phyloP scores from a whole-genome alignment of 805 yeast species.

The Nakazawaea ambrosiae region DNA sequence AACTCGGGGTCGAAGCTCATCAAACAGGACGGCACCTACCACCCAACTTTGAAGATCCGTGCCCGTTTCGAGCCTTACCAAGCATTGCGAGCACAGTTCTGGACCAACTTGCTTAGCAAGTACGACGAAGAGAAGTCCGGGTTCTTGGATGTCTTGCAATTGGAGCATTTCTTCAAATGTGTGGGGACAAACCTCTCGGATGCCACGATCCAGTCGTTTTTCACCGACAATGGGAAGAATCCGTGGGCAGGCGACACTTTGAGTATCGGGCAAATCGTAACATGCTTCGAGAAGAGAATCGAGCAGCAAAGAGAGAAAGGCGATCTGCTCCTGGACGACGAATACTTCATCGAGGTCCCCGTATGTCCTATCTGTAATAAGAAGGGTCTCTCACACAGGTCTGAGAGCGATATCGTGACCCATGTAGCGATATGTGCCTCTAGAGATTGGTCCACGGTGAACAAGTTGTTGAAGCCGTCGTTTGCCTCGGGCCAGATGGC shows the following conservation, averaged over 20 bases:
- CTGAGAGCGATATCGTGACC: conserved; percentile 65
- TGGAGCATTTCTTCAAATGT: conserved; percentile 57
- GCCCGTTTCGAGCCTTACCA: conserved; percentile 64
- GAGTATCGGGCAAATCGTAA: conserved; percentile 37
- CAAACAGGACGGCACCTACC: conserved; percentile 29
- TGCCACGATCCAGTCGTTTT: conserved; percentile 47
- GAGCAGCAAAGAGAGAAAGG: conserved; percentile 8
- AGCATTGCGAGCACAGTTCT: conserved; percentile 57
- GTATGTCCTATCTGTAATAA: conserved; percentile 74
- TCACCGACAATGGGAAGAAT: conserved; percentile 35
- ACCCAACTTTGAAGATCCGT: conserved; percentile 51
- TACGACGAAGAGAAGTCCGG: conserved; percentile 38
- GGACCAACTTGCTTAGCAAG: conserved; percentile 56
- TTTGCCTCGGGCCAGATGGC: conserved; percentile 81
- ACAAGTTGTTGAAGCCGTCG: conserved; percentile 53
- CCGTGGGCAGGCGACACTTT: conserved; percentile 50
- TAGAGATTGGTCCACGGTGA: conserved; percentile 66
- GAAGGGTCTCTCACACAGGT: conserved; percentile 44
- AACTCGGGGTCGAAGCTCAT: conserved; percentile 24
- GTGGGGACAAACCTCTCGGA: conserved; percentile 51
- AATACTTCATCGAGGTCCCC: conserved; percentile 4
- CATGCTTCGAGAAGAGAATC: conserved; percentile 32
- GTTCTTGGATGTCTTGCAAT: conserved; percentile 48
- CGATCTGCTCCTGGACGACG: neutral
- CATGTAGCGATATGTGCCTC: conserved; percentile 86